These are phyloP conservation scores for Tulasnella sp. DNA, from an alignment of 768 basidiomycete genomes.

Conservation along the genomic window DNA sequence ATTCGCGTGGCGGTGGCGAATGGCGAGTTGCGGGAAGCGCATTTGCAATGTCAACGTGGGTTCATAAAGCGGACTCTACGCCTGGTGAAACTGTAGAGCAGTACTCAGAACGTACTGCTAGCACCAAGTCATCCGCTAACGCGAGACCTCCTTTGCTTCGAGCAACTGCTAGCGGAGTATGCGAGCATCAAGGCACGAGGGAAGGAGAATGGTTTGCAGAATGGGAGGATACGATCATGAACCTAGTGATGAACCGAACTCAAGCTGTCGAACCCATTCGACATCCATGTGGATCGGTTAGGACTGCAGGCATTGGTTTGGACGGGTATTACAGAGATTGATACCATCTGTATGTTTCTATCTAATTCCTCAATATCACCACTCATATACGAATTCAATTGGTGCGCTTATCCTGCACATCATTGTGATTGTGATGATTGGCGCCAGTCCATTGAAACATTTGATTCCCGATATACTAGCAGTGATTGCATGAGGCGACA, in stretches of 20 bases:
- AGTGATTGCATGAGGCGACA: too few species aligned
- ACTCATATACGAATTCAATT: too few species aligned
- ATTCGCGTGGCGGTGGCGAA: conserved; percentile 49
- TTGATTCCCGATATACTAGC: too few species aligned
- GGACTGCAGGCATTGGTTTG: conserved; percentile 14
- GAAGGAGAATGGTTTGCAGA: conserved; percentile 70
- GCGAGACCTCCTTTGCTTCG: conserved; percentile 12
- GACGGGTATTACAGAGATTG: conserved; percentile 16
- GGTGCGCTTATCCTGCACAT: too few species aligned
- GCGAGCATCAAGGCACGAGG: conserved; percentile 39
- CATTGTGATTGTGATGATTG: too few species aligned
- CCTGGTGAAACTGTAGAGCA: conserved; percentile 14
- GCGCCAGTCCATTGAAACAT: too few species aligned
- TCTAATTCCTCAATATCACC: too few species aligned
- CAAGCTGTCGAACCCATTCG: conserved; percentile 6
- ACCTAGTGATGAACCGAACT: conserved; percentile 35
- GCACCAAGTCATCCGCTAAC: conserved; percentile 19
- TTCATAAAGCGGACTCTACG: conserved; percentile 13
- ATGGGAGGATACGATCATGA: conserved; percentile 59
- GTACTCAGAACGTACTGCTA: conserved; percentile 16
- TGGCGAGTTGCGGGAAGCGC: conserved; percentile 32
- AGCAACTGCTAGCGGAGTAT: conserved; percentile 25
- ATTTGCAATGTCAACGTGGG: conserved; percentile 11
- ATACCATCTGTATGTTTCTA: too few species aligned
- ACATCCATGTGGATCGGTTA: conserved; percentile 2